Evolutionary conservation across 345 rosid genomes (phyloP).

Genomic region (Xanthoceras sorbifolium): DNA sequence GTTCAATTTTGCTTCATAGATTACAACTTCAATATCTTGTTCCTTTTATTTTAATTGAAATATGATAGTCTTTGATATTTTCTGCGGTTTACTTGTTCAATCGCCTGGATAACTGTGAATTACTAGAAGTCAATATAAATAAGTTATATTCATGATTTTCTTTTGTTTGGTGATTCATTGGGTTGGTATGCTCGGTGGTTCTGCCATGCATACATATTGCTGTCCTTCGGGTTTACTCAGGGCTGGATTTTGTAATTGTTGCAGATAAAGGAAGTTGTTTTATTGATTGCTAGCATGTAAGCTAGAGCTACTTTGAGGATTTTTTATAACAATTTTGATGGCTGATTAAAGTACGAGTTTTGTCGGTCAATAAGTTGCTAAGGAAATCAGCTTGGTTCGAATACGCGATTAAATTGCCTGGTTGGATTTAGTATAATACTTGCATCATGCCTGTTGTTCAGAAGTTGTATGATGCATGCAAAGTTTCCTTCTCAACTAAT

Average conservation of each 20-base stretch:
- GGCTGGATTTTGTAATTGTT: slow-evolving; percentile 30
- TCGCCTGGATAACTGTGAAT: neutral
- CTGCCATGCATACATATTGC: slow-evolving; percentile 19
- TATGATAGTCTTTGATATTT: neutral
- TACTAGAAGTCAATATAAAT: neutral
- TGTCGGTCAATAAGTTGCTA: neutral
- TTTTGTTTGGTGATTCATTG: neutral
- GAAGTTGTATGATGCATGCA: slow-evolving; percentile 40
- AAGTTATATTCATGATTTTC: neutral
- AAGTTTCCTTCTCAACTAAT: slow-evolving; percentile 36
- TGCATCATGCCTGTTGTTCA: slow-evolving; percentile 29
- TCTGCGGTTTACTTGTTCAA: neutral
- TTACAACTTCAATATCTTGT: neutral
- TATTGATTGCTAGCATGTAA: slow-evolving; percentile 15
- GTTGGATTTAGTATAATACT: slow-evolving; percentile 13
- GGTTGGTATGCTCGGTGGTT: slow-evolving; percentile 20
- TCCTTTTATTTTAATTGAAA: neutral
- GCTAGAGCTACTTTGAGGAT: neutral
- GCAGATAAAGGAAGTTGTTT: slow-evolving; percentile 22
- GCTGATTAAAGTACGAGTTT: neutral
- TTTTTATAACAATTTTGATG: slow-evolving; percentile 19
- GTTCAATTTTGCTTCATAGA: neutral
- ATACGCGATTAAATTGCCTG: slow-evolving; percentile 3
- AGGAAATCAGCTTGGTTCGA: neutral
- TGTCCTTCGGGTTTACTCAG: slow-evolving; percentile 13